phyloP scores from a whole-genome alignment of 805 yeast genomes.

The Metschnikowia orientalis region DNA sequence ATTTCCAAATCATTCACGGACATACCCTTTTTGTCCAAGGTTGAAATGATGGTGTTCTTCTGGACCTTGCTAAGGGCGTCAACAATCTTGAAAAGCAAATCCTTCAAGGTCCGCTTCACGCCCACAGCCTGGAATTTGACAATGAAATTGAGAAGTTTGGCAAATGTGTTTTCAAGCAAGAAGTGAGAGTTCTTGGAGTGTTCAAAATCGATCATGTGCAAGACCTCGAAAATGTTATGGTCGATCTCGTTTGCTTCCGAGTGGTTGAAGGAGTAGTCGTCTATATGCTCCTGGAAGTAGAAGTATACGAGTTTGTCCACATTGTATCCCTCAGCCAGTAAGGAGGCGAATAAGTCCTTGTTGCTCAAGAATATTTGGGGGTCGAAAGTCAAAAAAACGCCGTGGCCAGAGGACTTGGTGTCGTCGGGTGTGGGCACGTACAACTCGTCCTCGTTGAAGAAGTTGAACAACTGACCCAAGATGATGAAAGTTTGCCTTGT shows the following conservation, averaged over 20 bases:
- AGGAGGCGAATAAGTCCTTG: slow-evolving; percentile 9
- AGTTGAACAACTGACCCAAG: slow-evolving; percentile 40
- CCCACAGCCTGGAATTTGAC: slow-evolving; percentile 18
- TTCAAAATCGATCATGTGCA: slow-evolving; percentile 22
- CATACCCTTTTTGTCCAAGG: slow-evolving; percentile 18
- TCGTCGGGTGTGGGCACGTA: too few species aligned
- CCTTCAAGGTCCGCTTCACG: slow-evolving; percentile 6
- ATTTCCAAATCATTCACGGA: slow-evolving; percentile 43
- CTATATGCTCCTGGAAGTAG: slow-evolving; percentile 25
- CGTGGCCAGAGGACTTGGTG: slow-evolving; percentile 4
- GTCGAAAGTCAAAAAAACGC: slow-evolving; percentile 19
- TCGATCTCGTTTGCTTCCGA: slow-evolving; percentile 19
- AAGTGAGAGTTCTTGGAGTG: slow-evolving; percentile 7
- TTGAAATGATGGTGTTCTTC: slow-evolving; percentile 18
- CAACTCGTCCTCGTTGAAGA: slow-evolving; percentile 17
- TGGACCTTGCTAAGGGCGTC: slow-evolving; percentile 22
- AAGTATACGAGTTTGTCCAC: slow-evolving; percentile 28
- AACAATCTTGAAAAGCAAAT: slow-evolving; percentile 10
- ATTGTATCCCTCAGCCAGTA: slow-evolving; percentile 26
- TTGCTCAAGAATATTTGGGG: slow-evolving; percentile 6
- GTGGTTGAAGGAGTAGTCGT: slow-evolving; percentile 20
- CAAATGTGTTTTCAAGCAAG: slow-evolving; percentile 17
- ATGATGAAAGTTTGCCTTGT: slow-evolving; percentile 34
- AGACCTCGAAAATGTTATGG: slow-evolving; percentile 18
- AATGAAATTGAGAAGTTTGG: slow-evolving; percentile 9